Evolutionary conservation across 805 yeast species (phyloP).

Genomic region (Nakazawaea ambrosiae): DNA sequence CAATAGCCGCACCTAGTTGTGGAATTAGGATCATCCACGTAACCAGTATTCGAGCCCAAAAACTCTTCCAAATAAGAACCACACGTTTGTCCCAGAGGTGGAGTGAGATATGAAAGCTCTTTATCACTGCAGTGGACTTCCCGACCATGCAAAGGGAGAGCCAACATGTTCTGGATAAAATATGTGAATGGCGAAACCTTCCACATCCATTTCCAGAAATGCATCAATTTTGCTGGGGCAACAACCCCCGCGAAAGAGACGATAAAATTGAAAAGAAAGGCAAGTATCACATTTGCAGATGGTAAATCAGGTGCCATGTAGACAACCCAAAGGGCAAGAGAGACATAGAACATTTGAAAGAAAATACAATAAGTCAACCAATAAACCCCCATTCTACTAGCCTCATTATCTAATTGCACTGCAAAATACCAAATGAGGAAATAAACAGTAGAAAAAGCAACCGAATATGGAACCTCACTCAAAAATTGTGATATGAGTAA

Average conservation of each 20-base stretch:
- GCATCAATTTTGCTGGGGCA: constrained; percentile 34
- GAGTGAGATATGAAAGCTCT: constrained; percentile 31
- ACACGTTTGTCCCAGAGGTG: constrained; percentile 45
- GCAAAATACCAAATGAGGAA: constrained; percentile 45
- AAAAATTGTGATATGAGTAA: constrained; percentile 43
- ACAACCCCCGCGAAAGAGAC: constrained; percentile 33
- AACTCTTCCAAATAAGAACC: constrained; percentile 31
- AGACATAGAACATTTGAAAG: constrained; percentile 21
- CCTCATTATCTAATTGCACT: constrained; percentile 24
- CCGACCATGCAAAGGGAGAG: constrained; percentile 32
- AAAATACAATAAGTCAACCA: constrained; percentile 26
- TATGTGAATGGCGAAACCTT: constrained; percentile 41
- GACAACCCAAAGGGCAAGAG: constrained; percentile 32
- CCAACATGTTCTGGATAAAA: constrained; percentile 35
- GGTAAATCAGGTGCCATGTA: constrained; percentile 37
- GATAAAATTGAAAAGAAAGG: constrained; percentile 27
- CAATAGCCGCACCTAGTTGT: constrained; percentile 17
- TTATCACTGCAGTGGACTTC: constrained; percentile 26
- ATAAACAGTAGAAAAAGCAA: constrained; percentile 35
- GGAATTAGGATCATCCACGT: constrained; percentile 28
- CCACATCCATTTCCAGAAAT: constrained; percentile 43
- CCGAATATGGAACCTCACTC: constrained; percentile 51
- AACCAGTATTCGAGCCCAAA: constrained; percentile 35
- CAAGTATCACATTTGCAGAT: constrained; percentile 33
- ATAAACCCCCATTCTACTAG: constrained; percentile 27